These are phyloP conservation scores for Leishmania braziliensis DNA, from an alignment of 208 protist species.

Conservation along the genomic window DNA sequence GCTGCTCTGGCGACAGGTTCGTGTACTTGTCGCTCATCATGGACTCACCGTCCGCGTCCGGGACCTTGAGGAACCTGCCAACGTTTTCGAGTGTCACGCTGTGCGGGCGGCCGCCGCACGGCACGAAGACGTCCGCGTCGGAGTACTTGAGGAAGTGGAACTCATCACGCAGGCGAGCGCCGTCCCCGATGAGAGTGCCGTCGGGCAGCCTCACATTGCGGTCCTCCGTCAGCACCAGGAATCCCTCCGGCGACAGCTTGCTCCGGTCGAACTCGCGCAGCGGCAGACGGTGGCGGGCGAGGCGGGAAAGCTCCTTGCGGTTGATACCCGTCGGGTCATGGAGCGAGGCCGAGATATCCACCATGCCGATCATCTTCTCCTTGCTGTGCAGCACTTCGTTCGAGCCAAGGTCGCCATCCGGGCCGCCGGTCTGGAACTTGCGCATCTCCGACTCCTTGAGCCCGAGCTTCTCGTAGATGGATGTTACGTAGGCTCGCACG, in stretches of 20 bases:
- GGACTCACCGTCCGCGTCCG: conserved; percentile 59
- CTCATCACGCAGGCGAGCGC: conserved; percentile 88
- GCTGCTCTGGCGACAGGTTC: conserved; percentile 45
- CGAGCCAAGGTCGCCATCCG: conserved; percentile 96
- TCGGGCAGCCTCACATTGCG: conserved; percentile 89
- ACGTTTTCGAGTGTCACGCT: conserved; percentile 94
- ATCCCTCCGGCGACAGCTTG: conserved; percentile 89
- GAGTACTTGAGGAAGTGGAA: conserved; percentile 93
- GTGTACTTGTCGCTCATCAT: conserved; percentile 70
- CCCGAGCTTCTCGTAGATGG: conserved; percentile 84
- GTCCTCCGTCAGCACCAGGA: conserved; percentile 91
- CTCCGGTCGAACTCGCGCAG: conserved; percentile 85
- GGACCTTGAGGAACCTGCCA: conserved; percentile 73
- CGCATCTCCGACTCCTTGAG: conserved; percentile 88
- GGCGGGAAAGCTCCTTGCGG: conserved; percentile 81
- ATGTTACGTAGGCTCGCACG: conserved; percentile 93
- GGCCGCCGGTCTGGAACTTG: conserved; percentile 96
- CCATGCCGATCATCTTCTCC: conserved; percentile 93
- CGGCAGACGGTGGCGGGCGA: conserved; percentile 81
- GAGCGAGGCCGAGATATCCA: conserved; percentile 94
- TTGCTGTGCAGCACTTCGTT: conserved; percentile 96
- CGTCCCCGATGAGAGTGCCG: conserved; percentile 72
- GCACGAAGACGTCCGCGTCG: conserved; percentile 94
- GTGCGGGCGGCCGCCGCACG: conserved; percentile 95
- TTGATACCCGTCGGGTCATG: conserved; percentile 94